Conservation (phyloP, 2,329 filamentous ascomycete species). For the Penicillium sp. region DNA sequence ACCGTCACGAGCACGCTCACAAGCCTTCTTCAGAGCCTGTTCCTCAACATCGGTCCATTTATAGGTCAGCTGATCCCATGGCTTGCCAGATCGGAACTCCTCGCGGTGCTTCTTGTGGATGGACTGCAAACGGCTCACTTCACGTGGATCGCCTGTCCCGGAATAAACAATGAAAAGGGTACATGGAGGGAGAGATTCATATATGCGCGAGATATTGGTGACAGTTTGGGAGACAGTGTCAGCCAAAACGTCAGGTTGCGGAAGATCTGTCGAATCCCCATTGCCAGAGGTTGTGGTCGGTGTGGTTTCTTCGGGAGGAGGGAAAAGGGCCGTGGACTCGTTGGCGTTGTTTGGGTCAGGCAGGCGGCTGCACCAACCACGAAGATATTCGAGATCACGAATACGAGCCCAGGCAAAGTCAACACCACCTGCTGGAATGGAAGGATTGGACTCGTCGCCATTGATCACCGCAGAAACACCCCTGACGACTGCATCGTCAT, state of each 20-base stretch:
- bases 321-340: slow-evolving; percentile 26
- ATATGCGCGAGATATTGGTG: slow-evolving; percentile 45
- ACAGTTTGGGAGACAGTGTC: slow-evolving; percentile 45
- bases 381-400: slow-evolving; percentile 51
- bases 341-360: slow-evolving; percentile 40
- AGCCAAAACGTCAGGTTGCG: slow-evolving; percentile 30
- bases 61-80: slow-evolving; percentile 54
- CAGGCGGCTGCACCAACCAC: slow-evolving; percentile 52
- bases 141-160: slow-evolving; percentile 55
- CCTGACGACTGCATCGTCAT: slow-evolving; percentile 50
- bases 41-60: slow-evolving; percentile 59
- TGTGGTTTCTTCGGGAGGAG: slow-evolving; percentile 22
- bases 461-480: slow-evolving; percentile 47
- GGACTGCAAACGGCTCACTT: slow-evolving; percentile 48
- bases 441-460: slow-evolving; percentile 38
- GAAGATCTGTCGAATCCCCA: slow-evolving; percentile 3
- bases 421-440: slow-evolving; percentile 45
- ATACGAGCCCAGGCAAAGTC: slow-evolving; percentile 58
- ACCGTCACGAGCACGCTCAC: slow-evolving; percentile 49
- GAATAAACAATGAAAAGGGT: slow-evolving; percentile 57
- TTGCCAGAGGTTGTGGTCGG: slow-evolving; percentile 10
- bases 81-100: slow-evolving; percentile 51
- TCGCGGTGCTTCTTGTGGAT: slow-evolving; percentile 49
- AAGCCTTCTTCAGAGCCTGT: slow-evolving; percentile 50
- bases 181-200: slow-evolving; percentile 49